Evolutionary conservation across 163 green algal species (phyloP).

Genomic region (Coccomyxa subellipsoidea): DNA sequence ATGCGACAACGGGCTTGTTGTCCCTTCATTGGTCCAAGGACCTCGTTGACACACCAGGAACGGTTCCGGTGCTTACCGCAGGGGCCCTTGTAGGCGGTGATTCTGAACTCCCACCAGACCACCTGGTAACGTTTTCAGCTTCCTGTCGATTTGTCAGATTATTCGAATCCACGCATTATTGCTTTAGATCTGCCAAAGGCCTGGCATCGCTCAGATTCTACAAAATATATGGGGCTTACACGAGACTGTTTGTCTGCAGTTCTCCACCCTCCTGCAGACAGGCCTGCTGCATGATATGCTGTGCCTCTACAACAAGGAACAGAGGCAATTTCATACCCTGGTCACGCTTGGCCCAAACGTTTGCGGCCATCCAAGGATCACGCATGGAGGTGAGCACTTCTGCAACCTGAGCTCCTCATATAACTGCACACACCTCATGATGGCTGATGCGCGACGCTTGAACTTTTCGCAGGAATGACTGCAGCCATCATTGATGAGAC

Average conservation of each 20-base stretch:
- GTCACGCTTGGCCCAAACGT: slow-evolving; percentile 29
- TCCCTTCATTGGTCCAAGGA: slow-evolving; percentile 15
- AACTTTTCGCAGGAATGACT: slow-evolving; percentile 19
- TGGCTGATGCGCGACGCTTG: background rate
- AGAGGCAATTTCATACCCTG: slow-evolving; percentile 24
- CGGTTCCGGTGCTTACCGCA: slow-evolving; percentile 17
- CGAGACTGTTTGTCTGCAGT: slow-evolving; percentile 16
- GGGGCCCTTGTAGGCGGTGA: slow-evolving; percentile 17
- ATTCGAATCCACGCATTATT: too few species aligned
- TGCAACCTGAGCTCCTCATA: too few species aligned
- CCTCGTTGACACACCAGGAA: background rate
- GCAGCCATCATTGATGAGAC: slow-evolving; percentile 32
- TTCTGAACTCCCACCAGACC: slow-evolving; percentile 21
- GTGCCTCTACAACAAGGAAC: slow-evolving; percentile 20
- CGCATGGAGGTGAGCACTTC: slow-evolving; percentile 21
- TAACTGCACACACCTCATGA: too few species aligned
- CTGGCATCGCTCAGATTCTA: too few species aligned
- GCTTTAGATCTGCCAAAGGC: too few species aligned
- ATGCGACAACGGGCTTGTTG: slow-evolving; percentile 6
- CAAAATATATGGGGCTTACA: background rate
- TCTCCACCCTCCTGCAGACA: slow-evolving; percentile 27
- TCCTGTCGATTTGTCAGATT: too few species aligned
- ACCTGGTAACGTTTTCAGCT: slow-evolving; percentile 24
- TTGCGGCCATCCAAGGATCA: slow-evolving; percentile 24
- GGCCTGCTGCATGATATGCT: slow-evolving; percentile 27